phyloP scores from a whole-genome alignment of 2,329 filamentous ascomycete species.

The Thielaviopsis euricoi region DNA sequence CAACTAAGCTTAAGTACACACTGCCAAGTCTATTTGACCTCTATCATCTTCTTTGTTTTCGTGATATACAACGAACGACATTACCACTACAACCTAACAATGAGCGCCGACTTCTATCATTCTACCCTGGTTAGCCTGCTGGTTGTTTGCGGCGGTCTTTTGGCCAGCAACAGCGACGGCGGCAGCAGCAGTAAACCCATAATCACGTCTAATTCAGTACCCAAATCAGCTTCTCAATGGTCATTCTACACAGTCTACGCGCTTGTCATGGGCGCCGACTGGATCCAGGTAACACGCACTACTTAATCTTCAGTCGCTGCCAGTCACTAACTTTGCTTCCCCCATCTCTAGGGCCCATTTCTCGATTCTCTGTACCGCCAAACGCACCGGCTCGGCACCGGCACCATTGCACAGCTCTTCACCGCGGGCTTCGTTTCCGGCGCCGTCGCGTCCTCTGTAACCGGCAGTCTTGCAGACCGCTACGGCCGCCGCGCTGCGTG shows the following conservation, averaged over 20 bases:
- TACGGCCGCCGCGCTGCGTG: constrained; percentile 35
- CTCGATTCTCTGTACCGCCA: constrained; percentile 22
- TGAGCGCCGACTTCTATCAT: constrained; percentile 20
- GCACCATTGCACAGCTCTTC: constrained; percentile 24
- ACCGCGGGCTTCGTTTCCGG: constrained; percentile 28
- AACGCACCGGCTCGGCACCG: constrained; percentile 17
- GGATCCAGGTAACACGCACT: constrained; percentile 26
- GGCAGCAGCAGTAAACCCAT: not conserved
- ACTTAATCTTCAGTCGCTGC: not conserved
- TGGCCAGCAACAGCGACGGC: constrained; percentile 4
- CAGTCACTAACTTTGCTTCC: not conserved
- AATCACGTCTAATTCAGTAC: not conserved
- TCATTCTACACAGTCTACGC: constrained; percentile 28
- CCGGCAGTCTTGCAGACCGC: constrained; percentile 31
- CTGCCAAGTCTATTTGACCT: no score
- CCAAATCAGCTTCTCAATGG: constrained; percentile 14
- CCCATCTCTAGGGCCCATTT: constrained; percentile 19
- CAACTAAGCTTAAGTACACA: no score
- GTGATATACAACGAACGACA: not conserved
- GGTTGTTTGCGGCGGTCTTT: constrained; percentile 17
- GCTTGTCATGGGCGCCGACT: constrained; percentile 33
- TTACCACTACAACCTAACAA: not conserved
- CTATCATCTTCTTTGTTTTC: no score
- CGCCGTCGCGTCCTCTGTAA: constrained; percentile 27
- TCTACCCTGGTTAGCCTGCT: constrained; percentile 20